phyloP scores from a whole-genome alignment of 768 basidiomycete genomes.

The Gyrodon lividus region DNA sequence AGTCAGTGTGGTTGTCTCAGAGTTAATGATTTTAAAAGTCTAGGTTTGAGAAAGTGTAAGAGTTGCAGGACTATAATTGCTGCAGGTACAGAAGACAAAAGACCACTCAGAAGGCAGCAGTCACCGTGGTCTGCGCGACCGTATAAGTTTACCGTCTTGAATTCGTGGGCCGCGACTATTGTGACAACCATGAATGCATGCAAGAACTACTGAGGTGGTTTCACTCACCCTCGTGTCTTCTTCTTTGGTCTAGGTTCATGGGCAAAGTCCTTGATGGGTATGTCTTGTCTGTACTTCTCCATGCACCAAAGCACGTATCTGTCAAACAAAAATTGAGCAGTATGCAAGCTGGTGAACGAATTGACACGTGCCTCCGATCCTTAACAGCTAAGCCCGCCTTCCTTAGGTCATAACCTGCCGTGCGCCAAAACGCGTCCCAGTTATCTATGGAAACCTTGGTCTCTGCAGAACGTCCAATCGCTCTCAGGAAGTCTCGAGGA shows the following conservation, averaged over 20 bases:
- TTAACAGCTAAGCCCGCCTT: conserved; percentile 62
- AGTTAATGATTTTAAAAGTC: neutral
- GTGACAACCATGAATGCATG: neutral
- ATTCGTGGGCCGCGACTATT: conserved; percentile 71
- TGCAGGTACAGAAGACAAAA: conserved; percentile 10
- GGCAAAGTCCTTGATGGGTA: conserved; percentile 57
- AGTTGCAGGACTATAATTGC: conserved; percentile 7
- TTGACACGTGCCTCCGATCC: conserved; percentile 62
- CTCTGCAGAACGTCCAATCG: conserved; percentile 69
- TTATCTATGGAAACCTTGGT: conserved; percentile 59
- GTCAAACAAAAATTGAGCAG: conserved; percentile 4
- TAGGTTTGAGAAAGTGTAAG: neutral
- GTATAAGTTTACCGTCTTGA: conserved; percentile 72
- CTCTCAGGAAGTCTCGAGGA: conserved; percentile 64
- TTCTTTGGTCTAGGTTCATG: conserved; percentile 70
- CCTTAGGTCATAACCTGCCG: conserved; percentile 55
- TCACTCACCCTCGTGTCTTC: conserved; percentile 72
- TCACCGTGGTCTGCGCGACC: conserved; percentile 51
- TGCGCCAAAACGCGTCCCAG: conserved; percentile 77
- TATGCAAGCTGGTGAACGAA: neutral
- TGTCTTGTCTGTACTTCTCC: conserved; percentile 69
- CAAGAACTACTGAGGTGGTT: neutral
- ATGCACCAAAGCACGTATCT: conserved; percentile 87
- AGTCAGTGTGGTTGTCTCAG: neutral
- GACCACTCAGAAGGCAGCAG: conserved; percentile 1